Evolutionary conservation across 805 yeast species (phyloP).

Genomic region (Pichia nakasei): DNA sequence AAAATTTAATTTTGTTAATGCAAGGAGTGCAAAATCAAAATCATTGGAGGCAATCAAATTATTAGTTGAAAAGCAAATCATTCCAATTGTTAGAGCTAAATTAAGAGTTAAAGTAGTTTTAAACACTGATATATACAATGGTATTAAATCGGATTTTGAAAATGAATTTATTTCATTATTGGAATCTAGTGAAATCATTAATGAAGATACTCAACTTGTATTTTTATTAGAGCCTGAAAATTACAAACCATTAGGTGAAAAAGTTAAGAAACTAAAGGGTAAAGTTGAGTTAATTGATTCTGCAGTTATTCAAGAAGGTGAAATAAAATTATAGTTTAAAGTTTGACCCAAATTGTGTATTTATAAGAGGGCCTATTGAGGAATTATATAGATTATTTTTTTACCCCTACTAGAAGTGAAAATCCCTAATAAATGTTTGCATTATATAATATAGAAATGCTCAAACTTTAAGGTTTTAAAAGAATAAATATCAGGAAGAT

Average conservation of each 20-base stretch:
- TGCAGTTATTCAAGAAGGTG: slow-evolving; percentile 20
- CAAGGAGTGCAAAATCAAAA: slow-evolving; percentile 59
- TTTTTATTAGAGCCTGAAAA: slow-evolving; percentile 19
- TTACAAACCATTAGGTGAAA: slow-evolving; percentile 30
- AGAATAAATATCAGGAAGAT: too few species aligned
- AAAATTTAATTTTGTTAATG: slow-evolving; percentile 67
- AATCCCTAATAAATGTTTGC: too few species aligned
- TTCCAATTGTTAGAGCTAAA: slow-evolving; percentile 90
- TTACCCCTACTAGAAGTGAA: too few species aligned
- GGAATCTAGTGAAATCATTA: slow-evolving; percentile 8
- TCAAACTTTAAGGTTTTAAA: neutral
- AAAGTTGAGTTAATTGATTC: slow-evolving; percentile 35
- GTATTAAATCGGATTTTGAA: slow-evolving; percentile 22
- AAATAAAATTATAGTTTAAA: neutral
- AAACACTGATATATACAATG: slow-evolving; percentile 42
- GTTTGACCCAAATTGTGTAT: too few species aligned
- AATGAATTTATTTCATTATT: slow-evolving; percentile 9
- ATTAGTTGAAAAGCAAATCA: slow-evolving; percentile 66
- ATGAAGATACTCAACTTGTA: slow-evolving; percentile 9
- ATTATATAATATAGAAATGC: neutral
- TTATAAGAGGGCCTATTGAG: too few species aligned
- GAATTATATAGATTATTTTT: too few species aligned
- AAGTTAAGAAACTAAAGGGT: slow-evolving; percentile 34
- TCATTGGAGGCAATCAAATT: slow-evolving; percentile 86
- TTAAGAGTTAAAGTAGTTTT: slow-evolving; percentile 75